Evolutionary conservation across 768 basidiomycete genomes (phyloP).

Genomic region (Termitomyces sp.): DNA sequence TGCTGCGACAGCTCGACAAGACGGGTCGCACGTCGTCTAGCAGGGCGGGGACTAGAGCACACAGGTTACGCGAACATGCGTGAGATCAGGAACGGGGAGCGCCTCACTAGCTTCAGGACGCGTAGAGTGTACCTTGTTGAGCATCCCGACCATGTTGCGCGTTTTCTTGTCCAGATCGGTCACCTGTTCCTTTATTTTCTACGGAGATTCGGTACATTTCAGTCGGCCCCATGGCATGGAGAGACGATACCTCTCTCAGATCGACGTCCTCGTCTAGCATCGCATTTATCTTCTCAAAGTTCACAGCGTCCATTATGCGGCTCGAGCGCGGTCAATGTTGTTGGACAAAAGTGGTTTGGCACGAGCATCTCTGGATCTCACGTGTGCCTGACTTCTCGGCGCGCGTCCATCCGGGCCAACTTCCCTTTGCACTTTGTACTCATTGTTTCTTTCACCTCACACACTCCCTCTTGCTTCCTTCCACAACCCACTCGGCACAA

Average conservation of each 20-base stretch:
- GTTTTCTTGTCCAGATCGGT: slow-evolving; percentile 71
- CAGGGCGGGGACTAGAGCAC: slow-evolving; percentile 65
- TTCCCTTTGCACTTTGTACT: not conserved
- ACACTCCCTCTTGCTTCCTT: too few species aligned
- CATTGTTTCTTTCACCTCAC: not conserved
- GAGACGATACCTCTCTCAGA: slow-evolving; percentile 51
- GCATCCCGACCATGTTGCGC: slow-evolving; percentile 63
- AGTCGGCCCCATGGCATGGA: not conserved
- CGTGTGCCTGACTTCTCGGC: not conserved
- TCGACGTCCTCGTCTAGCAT: slow-evolving; percentile 61
- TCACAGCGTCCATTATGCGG: slow-evolving; percentile 52
- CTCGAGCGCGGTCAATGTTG: too few species aligned
- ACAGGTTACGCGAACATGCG: too few species aligned
- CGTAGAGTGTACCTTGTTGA: slow-evolving; percentile 81
- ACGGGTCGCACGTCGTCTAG: slow-evolving; percentile 52
- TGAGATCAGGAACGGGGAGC: too few species aligned
- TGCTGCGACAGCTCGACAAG: slow-evolving; percentile 48
- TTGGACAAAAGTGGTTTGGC: not conserved
- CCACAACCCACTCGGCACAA: too few species aligned
- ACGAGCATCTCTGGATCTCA: not conserved
- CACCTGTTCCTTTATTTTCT: slow-evolving; percentile 82
- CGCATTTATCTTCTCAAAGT: slow-evolving; percentile 51
- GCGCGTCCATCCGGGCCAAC: not conserved
- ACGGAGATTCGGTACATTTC: slow-evolving; percentile 7
- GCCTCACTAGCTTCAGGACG: slow-evolving; percentile 51